A percentile compares a stretch with the other conserved stretches of the same genome.
phyloP scores from a whole-genome alignment of 768 basidiomycete genomes.

The Holtermannia corniformis region DNA sequence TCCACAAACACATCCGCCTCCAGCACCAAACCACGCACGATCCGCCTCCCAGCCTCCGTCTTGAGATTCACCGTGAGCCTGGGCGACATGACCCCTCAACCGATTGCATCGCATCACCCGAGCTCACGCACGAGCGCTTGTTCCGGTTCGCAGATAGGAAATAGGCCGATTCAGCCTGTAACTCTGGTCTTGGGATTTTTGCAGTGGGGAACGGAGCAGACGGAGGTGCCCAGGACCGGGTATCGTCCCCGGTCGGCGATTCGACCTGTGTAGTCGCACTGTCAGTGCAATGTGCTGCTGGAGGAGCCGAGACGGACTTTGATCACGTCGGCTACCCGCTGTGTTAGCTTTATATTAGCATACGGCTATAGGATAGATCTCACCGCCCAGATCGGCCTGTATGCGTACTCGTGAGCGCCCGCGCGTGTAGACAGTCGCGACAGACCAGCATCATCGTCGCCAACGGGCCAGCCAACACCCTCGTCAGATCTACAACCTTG shows the following conservation, averaged over 20 bases:
- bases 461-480: constrained; percentile 83
- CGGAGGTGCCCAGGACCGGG: constrained; percentile 47
- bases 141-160: constrained; percentile 73
- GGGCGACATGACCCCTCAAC: not conserved
- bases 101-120: not conserved
- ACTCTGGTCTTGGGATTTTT: constrained; percentile 45
- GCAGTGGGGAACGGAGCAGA: constrained; percentile 30
- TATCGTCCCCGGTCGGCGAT: constrained; percentile 58
- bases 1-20: constrained; percentile 79
- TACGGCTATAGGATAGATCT: constrained; percentile 3
- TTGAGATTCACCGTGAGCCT: constrained; percentile 79
- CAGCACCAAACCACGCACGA: constrained; percentile 60
- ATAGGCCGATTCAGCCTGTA: constrained; percentile 86
- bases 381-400: constrained; percentile 35
- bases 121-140: constrained; percentile 26
- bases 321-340: constrained; percentile 66
- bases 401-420: not conserved
- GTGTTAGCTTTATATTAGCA: not conserved
- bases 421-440: not conserved
- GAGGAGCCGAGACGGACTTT: constrained; percentile 49
- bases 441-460: constrained; percentile 82
- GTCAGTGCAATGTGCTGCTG: not conserved
- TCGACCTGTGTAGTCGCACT: no score
- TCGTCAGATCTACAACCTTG: constrained; percentile 76
- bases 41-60: constrained; percentile 60